Base-by-base conservation (phyloP, 2,329 filamentous ascomycete genomes). In the Sarocladiaceae sp. region DNA sequence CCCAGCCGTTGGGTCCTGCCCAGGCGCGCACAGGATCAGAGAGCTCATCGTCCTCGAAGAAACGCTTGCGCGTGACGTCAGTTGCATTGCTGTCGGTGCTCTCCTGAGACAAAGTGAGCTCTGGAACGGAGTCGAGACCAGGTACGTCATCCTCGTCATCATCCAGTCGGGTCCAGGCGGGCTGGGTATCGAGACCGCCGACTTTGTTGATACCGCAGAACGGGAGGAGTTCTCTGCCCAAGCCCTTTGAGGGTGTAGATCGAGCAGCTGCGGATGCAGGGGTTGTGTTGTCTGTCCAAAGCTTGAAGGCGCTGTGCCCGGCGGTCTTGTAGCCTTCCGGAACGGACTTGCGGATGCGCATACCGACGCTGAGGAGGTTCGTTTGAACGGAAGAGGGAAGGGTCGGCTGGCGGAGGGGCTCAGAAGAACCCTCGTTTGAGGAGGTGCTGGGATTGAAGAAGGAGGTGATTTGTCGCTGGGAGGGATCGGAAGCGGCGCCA, bases 261-360 rank as follows among this genome's bases (percentile, higher is more conserved):
- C 20, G 51, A 45, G 29, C 12, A 7, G 40, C 26, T n/a, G 40
- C 27, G 9, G 32, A 33, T 7, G 26, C n/a, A n/a, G 40, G 40
- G 18, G 40, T 43, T 15, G 58, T 54, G 46, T 53, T 58, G 47
- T 67, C 64, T 12, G 63, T 65, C 64, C 74, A 80, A 18, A 80
- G 64, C 37, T 72, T 66, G 57, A 78, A 80, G 40, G 58, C 62
- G 52, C 66, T 69, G 48, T 71, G 67, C 43, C 59, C 55, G 50
- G 60, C 62, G 2, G 87, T 95, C 69, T 95, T 94, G 74, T 96
- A 96, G 48, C 91, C 91, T 61, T 96, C 90, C 1, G 88, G 85
- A 6, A 97, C 85, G 10, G 86, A 86, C 68, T 97, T 97, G 59
- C 91, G 85, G 42, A 97, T 77, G 19, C 91, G 83, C 89, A 96